These are phyloP conservation scores for Quercus lobata DNA, from an alignment of 331 rosid genomes.

Conservation along the genomic window DNA sequence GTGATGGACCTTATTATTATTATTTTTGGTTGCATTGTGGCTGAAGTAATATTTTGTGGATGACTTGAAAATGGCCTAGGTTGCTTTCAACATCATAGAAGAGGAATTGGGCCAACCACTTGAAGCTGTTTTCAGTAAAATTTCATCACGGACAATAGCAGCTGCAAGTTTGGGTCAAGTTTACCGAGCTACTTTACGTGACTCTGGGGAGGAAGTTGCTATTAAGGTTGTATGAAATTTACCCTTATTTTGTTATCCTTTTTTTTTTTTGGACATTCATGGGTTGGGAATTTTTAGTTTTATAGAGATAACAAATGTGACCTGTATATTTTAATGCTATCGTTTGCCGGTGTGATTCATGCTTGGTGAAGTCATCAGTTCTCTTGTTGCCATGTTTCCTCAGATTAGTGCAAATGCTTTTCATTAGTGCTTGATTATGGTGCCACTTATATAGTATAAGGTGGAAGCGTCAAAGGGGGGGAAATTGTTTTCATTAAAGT, in stretches of 20 bases:
- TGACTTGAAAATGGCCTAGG: constrained; percentile 44
- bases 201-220: constrained; percentile 93
- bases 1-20: background rate
- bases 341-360: background rate
- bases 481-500: background rate
- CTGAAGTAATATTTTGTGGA: constrained; percentile 2
- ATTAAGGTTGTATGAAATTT: constrained; percentile 63
- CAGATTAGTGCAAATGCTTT: background rate
- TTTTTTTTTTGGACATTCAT: background rate
- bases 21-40: background rate
- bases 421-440: background rate
- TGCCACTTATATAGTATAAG: background rate
- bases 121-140: constrained; percentile 87
- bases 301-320: background rate
- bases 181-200: constrained; percentile 90
- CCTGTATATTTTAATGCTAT: background rate
- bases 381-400: background rate
- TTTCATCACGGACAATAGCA: constrained; percentile 90
- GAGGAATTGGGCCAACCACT: constrained; percentile 94
- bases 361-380: background rate
- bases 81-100: constrained; percentile 85
- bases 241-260: background rate
- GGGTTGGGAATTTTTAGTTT: background rate
- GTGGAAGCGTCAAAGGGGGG: background rate
- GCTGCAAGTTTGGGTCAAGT: constrained; percentile 99